These are phyloP conservation scores for Kodamaea derodonti DNA, from an alignment of 1,139 yeast species.

Conservation along the genomic window DNA sequence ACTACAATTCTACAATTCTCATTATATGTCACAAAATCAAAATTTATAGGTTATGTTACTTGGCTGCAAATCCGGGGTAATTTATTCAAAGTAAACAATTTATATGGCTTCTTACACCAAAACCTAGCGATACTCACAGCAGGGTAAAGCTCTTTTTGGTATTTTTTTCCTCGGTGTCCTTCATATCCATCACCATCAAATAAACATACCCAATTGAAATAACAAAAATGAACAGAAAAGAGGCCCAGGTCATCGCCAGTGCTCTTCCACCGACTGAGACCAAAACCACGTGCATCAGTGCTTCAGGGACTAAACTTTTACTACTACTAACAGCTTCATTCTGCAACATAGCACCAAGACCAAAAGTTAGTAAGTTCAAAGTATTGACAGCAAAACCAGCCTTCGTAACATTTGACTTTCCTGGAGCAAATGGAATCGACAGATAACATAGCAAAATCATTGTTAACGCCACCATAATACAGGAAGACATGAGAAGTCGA, in stretches of 20 bases:
- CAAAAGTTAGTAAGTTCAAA: slow-evolving; percentile 51
- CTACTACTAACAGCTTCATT: slow-evolving; percentile 57
- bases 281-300: slow-evolving; percentile 49
- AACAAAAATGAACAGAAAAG: slow-evolving; percentile 23
- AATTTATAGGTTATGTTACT: too few relatives aligned
- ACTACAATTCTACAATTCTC: too few relatives aligned
- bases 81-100: too few relatives aligned
- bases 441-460: slow-evolving; percentile 41
- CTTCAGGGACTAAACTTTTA: slow-evolving; percentile 36
- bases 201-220: slow-evolving; percentile 25
- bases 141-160: too few relatives aligned
- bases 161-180: not conserved
- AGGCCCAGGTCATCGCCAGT: slow-evolving; percentile 23
- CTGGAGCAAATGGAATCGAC: slow-evolving; percentile 49
- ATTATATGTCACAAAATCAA: too few relatives aligned
- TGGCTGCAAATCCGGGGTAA: too few relatives aligned
- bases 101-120: too few relatives aligned
- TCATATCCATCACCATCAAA: slow-evolving; percentile 1
- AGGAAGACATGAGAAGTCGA: slow-evolving; percentile 46
- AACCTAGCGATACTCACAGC: too few relatives aligned
- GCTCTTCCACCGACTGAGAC: slow-evolving; percentile 53
- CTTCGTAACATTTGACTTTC: slow-evolving; percentile 29
- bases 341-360: slow-evolving; percentile 65
- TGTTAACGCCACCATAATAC: slow-evolving; percentile 40
- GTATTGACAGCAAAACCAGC: slow-evolving; percentile 33